Evolutionary conservation across 2,329 filamentous ascomycete species (phyloP), one percentile per base, ranked within the genome.

Genomic region (Colletotrichum simmondsii): DNA sequence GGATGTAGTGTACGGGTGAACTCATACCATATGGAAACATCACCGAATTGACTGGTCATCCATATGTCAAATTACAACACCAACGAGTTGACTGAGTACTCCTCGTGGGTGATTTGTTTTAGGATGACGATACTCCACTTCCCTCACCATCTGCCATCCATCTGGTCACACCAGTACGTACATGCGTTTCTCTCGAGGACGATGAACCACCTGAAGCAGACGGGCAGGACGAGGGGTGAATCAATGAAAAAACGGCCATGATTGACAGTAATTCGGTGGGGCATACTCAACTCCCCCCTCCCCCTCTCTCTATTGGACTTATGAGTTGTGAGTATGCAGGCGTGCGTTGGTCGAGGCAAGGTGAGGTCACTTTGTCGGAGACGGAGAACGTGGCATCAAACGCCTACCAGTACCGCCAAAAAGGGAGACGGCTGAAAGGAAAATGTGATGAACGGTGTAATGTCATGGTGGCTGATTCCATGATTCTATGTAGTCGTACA

Each of bases 401-500:
- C 4, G 16, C 5, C 19, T 49, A n/a, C 19, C 42, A n/a, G 42
- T 46, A n/a, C 19, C 42, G 6, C 16, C 42, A 8, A 8, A 4
- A n/a, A 2, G 8, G 42, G 19, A 10, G 19, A 49, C 8, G n/a
- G 2, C 7, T 22, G 6, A 7, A 8, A 26, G 2, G 16, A 59
- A 22, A 59, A 4, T 54, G 30, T 32, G 35, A 52, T 14, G 14
- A 68, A 53, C 19, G 57, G 49, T 72, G 52, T 30, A 65, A 71
- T 68, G 52, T 72, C 64, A 71, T 65, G 60, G 71, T 61, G 71
- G 71, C 71, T 58, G 71, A 65, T 73, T 73, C 61, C 71, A 70
- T 73, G 54, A 42, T 70, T 70, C 71, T 65, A 71, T 73, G 71
- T 73, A 73, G 66, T 73, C 56, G 66, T 73, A 73, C 71, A 73